Evolutionary conservation across 352 stramenopile species (phyloP).

Genomic region (Pythium chondricola): DNA sequence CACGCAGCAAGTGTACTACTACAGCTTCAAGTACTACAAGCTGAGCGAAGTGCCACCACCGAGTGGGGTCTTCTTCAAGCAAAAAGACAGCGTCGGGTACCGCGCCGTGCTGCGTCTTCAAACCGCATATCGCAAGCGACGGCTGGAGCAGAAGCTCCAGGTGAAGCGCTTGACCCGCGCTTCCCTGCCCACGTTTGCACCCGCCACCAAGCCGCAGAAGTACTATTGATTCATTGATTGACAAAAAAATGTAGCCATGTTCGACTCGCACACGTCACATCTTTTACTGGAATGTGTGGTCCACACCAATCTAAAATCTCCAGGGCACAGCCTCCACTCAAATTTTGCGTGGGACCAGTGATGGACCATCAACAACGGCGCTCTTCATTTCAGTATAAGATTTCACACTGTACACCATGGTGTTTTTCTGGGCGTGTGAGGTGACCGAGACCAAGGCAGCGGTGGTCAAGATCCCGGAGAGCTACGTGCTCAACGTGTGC

Average conservation of each 20-base stretch:
- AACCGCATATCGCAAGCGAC: constrained; percentile 45
- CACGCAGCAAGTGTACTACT: constrained; percentile 51
- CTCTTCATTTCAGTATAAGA: constrained; percentile 4
- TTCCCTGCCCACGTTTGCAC: constrained; percentile 45
- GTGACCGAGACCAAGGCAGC: constrained; percentile 34
- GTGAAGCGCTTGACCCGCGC: constrained; percentile 42
- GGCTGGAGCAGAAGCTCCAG: constrained; percentile 35
- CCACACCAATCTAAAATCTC: too few species aligned
- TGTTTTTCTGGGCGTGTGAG: constrained; percentile 33
- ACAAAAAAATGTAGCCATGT: constrained; percentile 8
- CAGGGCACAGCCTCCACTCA: too few species aligned
- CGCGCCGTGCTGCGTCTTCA: constrained; percentile 49
- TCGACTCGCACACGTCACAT: too few species aligned
- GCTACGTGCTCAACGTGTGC: constrained; percentile 35
- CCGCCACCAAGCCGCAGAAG: constrained; percentile 22
- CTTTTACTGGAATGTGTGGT: background rate
- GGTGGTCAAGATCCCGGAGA: constrained; percentile 28
- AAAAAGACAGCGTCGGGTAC: constrained; percentile 47
- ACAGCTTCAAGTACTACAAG: constrained; percentile 52
- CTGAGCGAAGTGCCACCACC: constrained; percentile 29
- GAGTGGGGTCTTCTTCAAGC: constrained; percentile 40
- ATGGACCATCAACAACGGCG: too few species aligned
- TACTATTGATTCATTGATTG: constrained; percentile 11
- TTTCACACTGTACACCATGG: constrained; percentile 10
- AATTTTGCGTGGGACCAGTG: too few species aligned